These are phyloP conservation scores for Daldinia caldariorum DNA, from an alignment of 495 filamentous ascomycete species.

Conservation along the genomic window DNA sequence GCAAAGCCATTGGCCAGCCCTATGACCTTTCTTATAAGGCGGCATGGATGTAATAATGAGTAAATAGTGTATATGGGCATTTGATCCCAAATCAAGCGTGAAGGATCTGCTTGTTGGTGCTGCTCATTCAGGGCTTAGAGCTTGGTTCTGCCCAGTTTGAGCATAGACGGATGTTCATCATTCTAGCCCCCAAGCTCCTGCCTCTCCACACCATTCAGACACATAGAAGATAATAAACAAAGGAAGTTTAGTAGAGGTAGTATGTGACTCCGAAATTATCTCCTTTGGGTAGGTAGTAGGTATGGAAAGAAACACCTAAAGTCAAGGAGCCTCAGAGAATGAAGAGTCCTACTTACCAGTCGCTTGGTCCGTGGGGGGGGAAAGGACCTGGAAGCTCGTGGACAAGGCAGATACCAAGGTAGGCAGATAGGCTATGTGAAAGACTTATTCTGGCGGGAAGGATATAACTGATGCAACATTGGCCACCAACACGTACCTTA, in stretches of 20 bases:
- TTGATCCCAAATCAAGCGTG: constrained; percentile 1
- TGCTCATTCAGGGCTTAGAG: constrained; percentile 23
- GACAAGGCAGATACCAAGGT: too few relatives aligned
- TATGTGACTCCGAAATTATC: too few relatives aligned
- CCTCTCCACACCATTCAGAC: constrained; percentile 10
- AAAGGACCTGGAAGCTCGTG: background rate
- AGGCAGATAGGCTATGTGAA: background rate
- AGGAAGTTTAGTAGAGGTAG: constrained; percentile 9
- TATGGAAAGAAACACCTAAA: constrained; percentile 10
- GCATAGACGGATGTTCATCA: constrained; percentile 27
- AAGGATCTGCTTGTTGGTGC: constrained; percentile 37
- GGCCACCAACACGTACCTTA: constrained; percentile 24
- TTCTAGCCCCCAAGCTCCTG: constrained; percentile 35
- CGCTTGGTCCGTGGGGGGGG: constrained; percentile 4
- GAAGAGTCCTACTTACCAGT: constrained; percentile 12
- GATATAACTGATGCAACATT: constrained; percentile 28
- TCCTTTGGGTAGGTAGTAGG: background rate
- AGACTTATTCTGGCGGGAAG: constrained; percentile 21
- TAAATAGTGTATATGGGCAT: constrained; percentile 1
- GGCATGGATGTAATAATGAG: constrained; percentile 20
- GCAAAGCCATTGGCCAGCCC: constrained; percentile 42
- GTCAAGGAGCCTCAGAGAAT: background rate
- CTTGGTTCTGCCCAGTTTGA: constrained; percentile 12
- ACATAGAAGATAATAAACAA: constrained; percentile 10
- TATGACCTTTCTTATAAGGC: constrained; percentile 24